Base-by-base conservation (phyloP, 257 asterid species). In the Solanum paucissectum region DNA sequence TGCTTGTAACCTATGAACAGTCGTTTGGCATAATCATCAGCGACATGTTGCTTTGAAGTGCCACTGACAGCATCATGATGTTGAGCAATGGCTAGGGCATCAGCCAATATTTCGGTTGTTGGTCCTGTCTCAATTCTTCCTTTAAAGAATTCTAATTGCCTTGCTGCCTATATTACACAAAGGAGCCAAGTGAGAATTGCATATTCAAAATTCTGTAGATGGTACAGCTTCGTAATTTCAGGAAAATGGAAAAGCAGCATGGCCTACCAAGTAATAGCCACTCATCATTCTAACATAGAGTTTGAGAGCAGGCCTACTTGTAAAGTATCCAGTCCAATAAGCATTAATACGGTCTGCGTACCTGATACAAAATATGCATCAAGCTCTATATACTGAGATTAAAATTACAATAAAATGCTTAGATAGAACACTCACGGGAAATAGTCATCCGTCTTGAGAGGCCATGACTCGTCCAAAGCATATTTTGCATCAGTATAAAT, bases 61-160 rank as follows among this genome's bases (percentile, higher is more conserved):
- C 99, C 99, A 84, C 94, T 87, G 88, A 95, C 99, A 25, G 98
- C 99, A 92, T 97, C 99, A 86, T 97, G 99, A 92, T 97, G 99
- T 89, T 97, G 99, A 86, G 95, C 98, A 87, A 95, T 91, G 44
- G 94, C 99, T 91, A 97, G 75, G 89, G 99, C 96, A 92, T 95
- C 96, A 32, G 93, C 98, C 87, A 97, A 89, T 44, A 91, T 89
- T 88, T 96, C 98, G 44, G 97, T 94, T 16, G 95, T 95, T 12
- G 95, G 93, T n/a, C 97, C 98, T 12, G 91, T 89, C 90, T 91
- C 91, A 76, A 89, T 89, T 90, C 95, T 93, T 89, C 99, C 98
- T 90, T 88, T 93, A 87, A 96, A 91, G 89, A 87, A 90, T 88
- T 97, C 99, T 69, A 97, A 88, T 82, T 97, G 99, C 87, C 98